These are phyloP conservation scores for Penicillium salamii DNA, from an alignment of 495 filamentous ascomycete genomes.

Conservation along the genomic window DNA sequence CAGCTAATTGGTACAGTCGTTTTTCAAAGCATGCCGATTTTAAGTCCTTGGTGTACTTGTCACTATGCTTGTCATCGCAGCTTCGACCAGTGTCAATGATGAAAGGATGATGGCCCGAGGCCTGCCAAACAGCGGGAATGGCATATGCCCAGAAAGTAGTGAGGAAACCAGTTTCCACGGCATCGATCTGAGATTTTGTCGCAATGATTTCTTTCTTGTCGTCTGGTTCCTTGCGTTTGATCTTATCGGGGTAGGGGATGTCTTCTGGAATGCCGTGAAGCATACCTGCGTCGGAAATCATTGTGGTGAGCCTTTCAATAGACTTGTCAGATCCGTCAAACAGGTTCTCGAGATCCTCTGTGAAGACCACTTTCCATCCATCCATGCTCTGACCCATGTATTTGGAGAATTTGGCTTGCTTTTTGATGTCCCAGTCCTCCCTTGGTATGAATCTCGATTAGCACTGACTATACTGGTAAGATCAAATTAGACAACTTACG, in stretches of 20 bases:
- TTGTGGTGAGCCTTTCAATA: neutral
- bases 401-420: slow-evolving; percentile 2
- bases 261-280: neutral
- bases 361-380: neutral
- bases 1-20: slow-evolving; percentile 15
- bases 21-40: slow-evolving; percentile 22
- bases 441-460: neutral
- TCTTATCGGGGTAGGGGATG: neutral
- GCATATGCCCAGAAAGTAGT: slow-evolving; percentile 24
- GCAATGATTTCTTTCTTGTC: neutral
- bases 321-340: neutral
- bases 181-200: slow-evolving; percentile 11
- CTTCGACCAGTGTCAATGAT: slow-evolving; percentile 29
- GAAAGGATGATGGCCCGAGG: slow-evolving; percentile 22
- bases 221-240: neutral
- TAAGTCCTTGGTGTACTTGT: slow-evolving; percentile 18
- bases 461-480: neutral
- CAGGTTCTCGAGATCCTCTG: neutral
- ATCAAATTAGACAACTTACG: neutral
- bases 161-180: neutral
- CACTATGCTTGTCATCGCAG: slow-evolving; percentile 19
- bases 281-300: neutral
- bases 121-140: slow-evolving; percentile 31
- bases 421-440: neutral
- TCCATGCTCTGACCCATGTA: slow-evolving; percentile 10